Percentiles rank a stretch among this genome's conserved stretches.
phyloP scores from a whole-genome alignment of 371 early-diverging fungal genomes.

The Syncephalastrum sp. region DNA sequence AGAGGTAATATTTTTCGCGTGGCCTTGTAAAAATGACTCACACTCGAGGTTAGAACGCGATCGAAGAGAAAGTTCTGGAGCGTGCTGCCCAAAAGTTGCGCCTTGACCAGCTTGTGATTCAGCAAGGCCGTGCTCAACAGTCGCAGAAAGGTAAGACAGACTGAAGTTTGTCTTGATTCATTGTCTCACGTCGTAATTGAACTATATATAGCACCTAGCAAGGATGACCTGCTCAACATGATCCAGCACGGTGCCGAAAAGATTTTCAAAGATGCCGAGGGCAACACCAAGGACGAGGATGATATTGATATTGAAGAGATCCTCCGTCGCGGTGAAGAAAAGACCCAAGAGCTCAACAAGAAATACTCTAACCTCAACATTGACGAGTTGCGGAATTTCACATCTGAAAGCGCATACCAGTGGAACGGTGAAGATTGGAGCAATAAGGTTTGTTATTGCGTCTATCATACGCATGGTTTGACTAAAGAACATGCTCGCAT shows the following conservation, averaged over 20 bases:
- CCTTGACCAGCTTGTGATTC: slow-evolving; percentile 97
- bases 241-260: slow-evolving; percentile 95
- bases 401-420: slow-evolving; percentile 78
- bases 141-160: slow-evolving; percentile 44
- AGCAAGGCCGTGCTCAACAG: slow-evolving; percentile 77
- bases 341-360: slow-evolving; percentile 82
- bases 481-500: neutral
- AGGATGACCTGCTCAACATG: slow-evolving; percentile 92
- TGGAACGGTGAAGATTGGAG: slow-evolving; percentile 98
- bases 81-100: slow-evolving; percentile 96
- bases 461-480: neutral
- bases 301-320: slow-evolving; percentile 89
- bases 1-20: slow-evolving; percentile 48
- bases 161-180: slow-evolving; percentile 3
- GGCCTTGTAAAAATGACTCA: neutral
- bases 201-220: slow-evolving; percentile 42
- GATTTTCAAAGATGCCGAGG: slow-evolving; percentile 71
- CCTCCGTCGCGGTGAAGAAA: slow-evolving; percentile 84
- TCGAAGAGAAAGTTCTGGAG: slow-evolving; percentile 98
- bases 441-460: slow-evolving; percentile 26
- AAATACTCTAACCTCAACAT: slow-evolving; percentile 87
- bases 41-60: slow-evolving; percentile 61
- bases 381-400: slow-evolving; percentile 86
- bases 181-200: neutral
- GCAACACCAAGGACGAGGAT: slow-evolving; percentile 55